Percentiles rank a stretch among this genome's conserved stretches.
These are phyloP conservation scores for Stachybotrys elegans DNA, from an alignment of 2,329 filamentous ascomycete genomes.

Conservation along the genomic window DNA sequence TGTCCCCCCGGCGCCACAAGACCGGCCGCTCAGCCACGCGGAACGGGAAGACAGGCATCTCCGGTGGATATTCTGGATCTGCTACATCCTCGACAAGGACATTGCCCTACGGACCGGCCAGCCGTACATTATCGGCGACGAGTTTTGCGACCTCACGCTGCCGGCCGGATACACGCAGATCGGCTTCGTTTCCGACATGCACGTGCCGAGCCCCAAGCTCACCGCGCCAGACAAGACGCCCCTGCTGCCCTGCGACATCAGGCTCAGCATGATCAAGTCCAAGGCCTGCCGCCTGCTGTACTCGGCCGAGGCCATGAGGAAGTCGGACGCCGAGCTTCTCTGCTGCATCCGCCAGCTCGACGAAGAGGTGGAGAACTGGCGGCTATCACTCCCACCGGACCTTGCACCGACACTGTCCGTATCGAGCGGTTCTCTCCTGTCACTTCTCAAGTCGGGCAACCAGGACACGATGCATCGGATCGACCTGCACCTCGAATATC, in stretches of 20 bases:
- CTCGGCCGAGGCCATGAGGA: constrained; percentile 39
- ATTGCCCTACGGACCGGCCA: constrained; percentile 47
- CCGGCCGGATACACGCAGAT: constrained; percentile 28
- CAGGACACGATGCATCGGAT: constrained; percentile 41
- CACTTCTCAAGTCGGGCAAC: neutral
- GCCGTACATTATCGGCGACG: constrained; percentile 43
- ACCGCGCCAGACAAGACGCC: constrained; percentile 12
- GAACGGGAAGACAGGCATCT: constrained; percentile 27
- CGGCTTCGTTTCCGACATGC: constrained; percentile 10
- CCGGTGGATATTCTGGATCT: constrained; percentile 47
- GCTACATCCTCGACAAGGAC: constrained; percentile 52
- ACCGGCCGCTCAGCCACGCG: constrained; percentile 9
- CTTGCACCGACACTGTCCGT: constrained; percentile 44
- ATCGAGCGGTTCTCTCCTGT: neutral
- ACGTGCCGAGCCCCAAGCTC: neutral
- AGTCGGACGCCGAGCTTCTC: constrained; percentile 49
- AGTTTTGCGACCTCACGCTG: constrained; percentile 47
- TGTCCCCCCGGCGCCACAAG: constrained; percentile 6
- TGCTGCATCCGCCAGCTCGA: constrained; percentile 52
- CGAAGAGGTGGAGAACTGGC: constrained; percentile 51
- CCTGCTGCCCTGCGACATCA: constrained; percentile 41
- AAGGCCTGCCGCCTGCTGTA: constrained; percentile 43
- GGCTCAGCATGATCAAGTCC: constrained; percentile 46
- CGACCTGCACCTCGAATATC: constrained; percentile 48
- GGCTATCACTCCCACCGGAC: constrained; percentile 37